Conservation (phyloP, 148 eudicot genomes). For the Amaranthus hypochondriacus region DNA sequence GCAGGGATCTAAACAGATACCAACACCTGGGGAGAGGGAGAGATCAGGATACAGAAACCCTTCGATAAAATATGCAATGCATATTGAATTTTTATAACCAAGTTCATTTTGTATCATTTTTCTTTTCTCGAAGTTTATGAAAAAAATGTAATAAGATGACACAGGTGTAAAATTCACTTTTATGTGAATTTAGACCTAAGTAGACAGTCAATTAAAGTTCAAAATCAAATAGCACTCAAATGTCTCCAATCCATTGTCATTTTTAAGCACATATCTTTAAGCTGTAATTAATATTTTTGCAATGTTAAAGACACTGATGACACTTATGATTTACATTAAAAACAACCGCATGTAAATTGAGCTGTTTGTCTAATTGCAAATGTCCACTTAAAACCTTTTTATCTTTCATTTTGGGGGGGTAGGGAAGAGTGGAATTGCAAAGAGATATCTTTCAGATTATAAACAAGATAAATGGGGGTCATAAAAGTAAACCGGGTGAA, state of each 20-base stretch:
- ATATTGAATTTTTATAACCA: no score
- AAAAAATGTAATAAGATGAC: no score
- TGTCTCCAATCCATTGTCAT: no score
- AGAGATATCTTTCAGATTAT: neutral
- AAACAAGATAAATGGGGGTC: neutral
- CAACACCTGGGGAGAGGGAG: neutral
- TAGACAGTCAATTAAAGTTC: no score
- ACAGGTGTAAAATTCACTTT: no score
- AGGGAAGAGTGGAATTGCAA: neutral
- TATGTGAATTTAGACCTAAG: no score
- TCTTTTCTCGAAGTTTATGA: no score
- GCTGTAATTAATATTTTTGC: neutral
- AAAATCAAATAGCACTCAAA: no score
- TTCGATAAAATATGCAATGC: neutral
- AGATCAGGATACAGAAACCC: neutral
- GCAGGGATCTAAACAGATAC: neutral
- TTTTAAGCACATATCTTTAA: no score
- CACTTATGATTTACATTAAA: neutral
- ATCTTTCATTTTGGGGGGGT: neutral
- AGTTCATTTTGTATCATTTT: no score
- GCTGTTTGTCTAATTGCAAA: neutral
- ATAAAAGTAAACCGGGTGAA: constrained; percentile 5
- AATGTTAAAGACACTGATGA: neutral
- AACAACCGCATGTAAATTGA: neutral
- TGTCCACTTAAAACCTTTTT: neutral